These are phyloP conservation scores for Arabis hirsuta DNA, from an alignment of 345 rosid genomes.

Conservation along the genomic window DNA sequence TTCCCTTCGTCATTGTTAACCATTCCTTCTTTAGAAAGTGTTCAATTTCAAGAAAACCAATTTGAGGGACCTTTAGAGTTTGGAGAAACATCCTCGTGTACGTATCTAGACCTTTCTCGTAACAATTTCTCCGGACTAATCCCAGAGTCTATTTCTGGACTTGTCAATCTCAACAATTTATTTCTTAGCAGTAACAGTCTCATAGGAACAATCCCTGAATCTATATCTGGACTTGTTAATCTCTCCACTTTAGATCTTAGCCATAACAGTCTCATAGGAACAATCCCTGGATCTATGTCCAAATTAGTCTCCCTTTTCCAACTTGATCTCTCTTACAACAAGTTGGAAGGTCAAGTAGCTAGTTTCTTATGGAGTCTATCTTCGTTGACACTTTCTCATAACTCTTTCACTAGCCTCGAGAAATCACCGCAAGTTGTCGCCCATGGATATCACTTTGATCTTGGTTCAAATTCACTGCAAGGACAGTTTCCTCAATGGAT, in stretches of 20 bases:
- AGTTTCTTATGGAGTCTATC: too few relatives aligned
- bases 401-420: too few relatives aligned
- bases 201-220: neutral
- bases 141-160: neutral
- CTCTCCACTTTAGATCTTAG: too few relatives aligned
- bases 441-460: too few relatives aligned
- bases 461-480: too few relatives aligned
- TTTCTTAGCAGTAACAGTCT: too few relatives aligned
- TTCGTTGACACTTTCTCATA: too few relatives aligned
- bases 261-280: too few relatives aligned
- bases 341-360: slow-evolving; percentile 1
- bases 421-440: too few relatives aligned
- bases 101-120: neutral
- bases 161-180: too few relatives aligned
- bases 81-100: neutral
- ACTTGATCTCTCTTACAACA: neutral
- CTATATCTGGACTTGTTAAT: too few relatives aligned
- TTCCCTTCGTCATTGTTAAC: neutral
- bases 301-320: neutral
- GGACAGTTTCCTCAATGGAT: too few relatives aligned
- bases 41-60: neutral
- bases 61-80: neutral
- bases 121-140: neutral
- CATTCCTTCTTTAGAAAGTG: neutral
- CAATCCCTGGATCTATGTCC: neutral